Base-by-base conservation (phyloP, 176 grass and related monocot species). In the Carex pumila region DNA sequence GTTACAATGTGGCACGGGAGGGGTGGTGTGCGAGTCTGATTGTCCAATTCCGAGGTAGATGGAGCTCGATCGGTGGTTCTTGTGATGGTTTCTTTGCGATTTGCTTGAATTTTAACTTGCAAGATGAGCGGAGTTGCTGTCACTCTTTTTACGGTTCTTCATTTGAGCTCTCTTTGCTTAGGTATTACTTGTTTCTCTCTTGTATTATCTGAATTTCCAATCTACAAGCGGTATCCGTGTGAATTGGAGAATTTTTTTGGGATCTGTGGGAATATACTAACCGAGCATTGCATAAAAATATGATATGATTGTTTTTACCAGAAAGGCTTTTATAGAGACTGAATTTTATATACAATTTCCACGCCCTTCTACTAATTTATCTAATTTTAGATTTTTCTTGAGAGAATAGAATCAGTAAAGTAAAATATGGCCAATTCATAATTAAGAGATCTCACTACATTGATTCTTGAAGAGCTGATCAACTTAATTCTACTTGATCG, bases 141-240 rank as follows among this genome's bases (percentile, higher is more conserved):
- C 12, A 21, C 17, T 71, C 63, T 81, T 43, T n/a, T 85, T 31
- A 61, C 45, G 61, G 53, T 88, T 53, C 53, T 85, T 39, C 83
- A 81, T 49, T 73, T 81, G 32, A 72, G 81, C 22, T 59, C 87
- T 54, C 50, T 88, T 85, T 88, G 82, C 79, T 81, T 65, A 34
- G 87, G 87, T 88, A 88, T 34, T 78, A 59, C 53, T 71, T 18
- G 71, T 86, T 79, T 37, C 30, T 56, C 53, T 79, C 67, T 19
- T 53, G 9, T 80, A 60, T 18, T 61, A 18, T 7, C 5, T n/a
- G 37, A 64, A 84, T 45, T 81, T 71, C 50, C 50, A 52, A 7
- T 54, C 25, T 43, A 22, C 41, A 83, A 65, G 86, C 7, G 34
- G 58, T 65, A 45, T 52, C 19, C 3, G 32, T 81, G 32, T 63